Conservation (phyloP, 306 rosid genomes). For the Comarum palustre region DNA sequence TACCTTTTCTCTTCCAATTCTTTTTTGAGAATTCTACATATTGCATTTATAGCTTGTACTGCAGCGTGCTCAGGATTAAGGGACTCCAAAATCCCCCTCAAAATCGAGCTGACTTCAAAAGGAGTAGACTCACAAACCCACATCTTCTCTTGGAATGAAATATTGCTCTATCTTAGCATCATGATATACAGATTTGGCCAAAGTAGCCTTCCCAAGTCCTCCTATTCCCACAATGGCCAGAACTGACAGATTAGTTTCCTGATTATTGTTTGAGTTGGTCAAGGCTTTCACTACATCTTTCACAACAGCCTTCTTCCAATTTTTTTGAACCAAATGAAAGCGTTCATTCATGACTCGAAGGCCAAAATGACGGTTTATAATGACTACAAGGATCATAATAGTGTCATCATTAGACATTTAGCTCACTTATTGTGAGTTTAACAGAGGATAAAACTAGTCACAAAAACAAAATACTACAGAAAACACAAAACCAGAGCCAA, state of each 20-base stretch:
- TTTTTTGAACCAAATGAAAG: too few species aligned
- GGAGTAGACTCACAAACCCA: slow-evolving; percentile 28
- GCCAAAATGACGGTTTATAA: too few species aligned
- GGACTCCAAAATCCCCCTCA: slow-evolving; percentile 8
- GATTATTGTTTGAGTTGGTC: not conserved
- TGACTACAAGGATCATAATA: too few species aligned
- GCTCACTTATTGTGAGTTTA: too few species aligned
- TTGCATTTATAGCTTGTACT: not conserved
- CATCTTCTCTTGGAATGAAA: slow-evolving; percentile 10
- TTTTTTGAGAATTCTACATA: not conserved
- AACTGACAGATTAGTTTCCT: not conserved
- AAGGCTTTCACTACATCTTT: not conserved
- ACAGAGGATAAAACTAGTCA: too few species aligned
- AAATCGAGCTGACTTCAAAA: slow-evolving; percentile 16
- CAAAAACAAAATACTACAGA: too few species aligned
- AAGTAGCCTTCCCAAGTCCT: slow-evolving; percentile 27
- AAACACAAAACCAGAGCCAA: too few species aligned
- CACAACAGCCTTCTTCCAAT: not conserved
- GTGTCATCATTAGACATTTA: too few species aligned
- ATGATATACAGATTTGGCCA: slow-evolving; percentile 16
- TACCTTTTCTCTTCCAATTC: slow-evolving; percentile 14
- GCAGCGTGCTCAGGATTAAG: not conserved
- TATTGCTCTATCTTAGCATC: not conserved
- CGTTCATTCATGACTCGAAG: too few species aligned
- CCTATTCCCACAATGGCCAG: slow-evolving; percentile 26